phyloP scores from a whole-genome alignment of 495 filamentous ascomycete species.

The Cercophora samala region DNA sequence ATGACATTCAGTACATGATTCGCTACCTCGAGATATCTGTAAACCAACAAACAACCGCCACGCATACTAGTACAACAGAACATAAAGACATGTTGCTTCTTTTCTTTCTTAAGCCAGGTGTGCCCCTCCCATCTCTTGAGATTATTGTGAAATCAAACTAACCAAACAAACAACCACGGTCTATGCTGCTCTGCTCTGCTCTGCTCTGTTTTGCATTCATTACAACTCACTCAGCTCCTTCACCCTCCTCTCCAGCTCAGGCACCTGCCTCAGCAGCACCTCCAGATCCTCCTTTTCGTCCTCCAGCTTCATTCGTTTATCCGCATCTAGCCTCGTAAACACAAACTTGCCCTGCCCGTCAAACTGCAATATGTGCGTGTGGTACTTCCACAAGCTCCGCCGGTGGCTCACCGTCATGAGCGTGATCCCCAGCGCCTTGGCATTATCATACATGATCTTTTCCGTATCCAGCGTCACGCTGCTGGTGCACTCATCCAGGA shows the following conservation, averaged over 20 bases:
- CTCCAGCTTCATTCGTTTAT: slow-evolving; percentile 77
- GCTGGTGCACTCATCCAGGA: slow-evolving; percentile 94
- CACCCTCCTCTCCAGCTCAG: slow-evolving; percentile 82
- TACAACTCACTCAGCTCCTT: slow-evolving; percentile 56
- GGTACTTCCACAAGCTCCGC: slow-evolving; percentile 92
- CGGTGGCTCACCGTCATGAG: slow-evolving; percentile 94
- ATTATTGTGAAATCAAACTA: not conserved
- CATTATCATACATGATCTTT: slow-evolving; percentile 93
- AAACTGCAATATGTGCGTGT: slow-evolving; percentile 89
- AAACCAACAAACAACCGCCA: not conserved
- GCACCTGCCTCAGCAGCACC: slow-evolving; percentile 73
- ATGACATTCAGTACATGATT: not conserved
- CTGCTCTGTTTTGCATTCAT: not conserved
- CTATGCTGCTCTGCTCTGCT: not conserved
- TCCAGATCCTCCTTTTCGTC: slow-evolving; percentile 97
- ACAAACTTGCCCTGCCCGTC: slow-evolving; percentile 90
- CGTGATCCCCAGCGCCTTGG: slow-evolving; percentile 85
- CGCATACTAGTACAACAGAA: not conserved
- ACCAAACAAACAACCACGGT: not conserved
- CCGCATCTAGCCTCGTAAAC: slow-evolving; percentile 88
- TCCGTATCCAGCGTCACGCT: slow-evolving; percentile 91
- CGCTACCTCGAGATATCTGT: not conserved
- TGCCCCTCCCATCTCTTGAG: slow-evolving; percentile 4
- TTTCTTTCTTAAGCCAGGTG: not conserved
- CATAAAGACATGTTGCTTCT: not conserved